Evolutionary conservation across 2,329 filamentous ascomycete genomes (phyloP).

Genomic region (Clarireedia sp.): DNA sequence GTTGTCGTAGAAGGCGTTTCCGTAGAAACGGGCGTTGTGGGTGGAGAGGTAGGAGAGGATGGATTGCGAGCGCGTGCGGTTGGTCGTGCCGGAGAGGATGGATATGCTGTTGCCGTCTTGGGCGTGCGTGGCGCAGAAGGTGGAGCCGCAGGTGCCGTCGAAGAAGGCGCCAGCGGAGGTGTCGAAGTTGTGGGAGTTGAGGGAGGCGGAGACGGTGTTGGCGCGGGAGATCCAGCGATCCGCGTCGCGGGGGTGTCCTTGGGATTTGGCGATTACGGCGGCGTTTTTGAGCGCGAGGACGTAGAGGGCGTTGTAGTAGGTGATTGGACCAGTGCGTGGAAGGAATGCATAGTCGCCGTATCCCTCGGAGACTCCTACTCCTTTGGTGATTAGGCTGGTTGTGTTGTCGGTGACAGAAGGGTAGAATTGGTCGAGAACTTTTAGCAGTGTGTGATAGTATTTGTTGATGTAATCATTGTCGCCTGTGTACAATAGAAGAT

Average conservation of each 20-base stretch:
- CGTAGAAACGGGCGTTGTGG: constrained; percentile 34
- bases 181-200: constrained; percentile 35
- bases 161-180: constrained; percentile 36
- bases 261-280: constrained; percentile 34
- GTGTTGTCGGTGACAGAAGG: constrained; percentile 33
- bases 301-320: constrained; percentile 46
- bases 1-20: constrained; percentile 46
- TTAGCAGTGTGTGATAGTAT: constrained; percentile 36
- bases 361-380: constrained; percentile 26
- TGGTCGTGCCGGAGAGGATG: constrained; percentile 33
- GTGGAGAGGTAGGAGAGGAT: constrained; percentile 35
- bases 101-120: constrained; percentile 45
- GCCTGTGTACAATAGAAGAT: constrained; percentile 43
- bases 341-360: constrained; percentile 48
- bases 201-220: constrained; percentile 28
- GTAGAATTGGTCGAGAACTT: constrained; percentile 40
- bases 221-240: constrained; percentile 35
- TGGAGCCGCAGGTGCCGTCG: constrained; percentile 32
- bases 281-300: constrained; percentile 38
- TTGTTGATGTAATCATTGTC: constrained; percentile 34
- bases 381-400: constrained; percentile 37
- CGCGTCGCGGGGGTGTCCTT: constrained; percentile 30
- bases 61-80: constrained; percentile 26
- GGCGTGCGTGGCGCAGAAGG: constrained; percentile 31
- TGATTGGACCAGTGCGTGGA: constrained; percentile 38